Percentiles rank a stretch among this genome's conserved stretches.
These are phyloP conservation scores for Scytalidium lignicola DNA, from an alignment of 2,329 filamentous ascomycete genomes.

Conservation along the genomic window DNA sequence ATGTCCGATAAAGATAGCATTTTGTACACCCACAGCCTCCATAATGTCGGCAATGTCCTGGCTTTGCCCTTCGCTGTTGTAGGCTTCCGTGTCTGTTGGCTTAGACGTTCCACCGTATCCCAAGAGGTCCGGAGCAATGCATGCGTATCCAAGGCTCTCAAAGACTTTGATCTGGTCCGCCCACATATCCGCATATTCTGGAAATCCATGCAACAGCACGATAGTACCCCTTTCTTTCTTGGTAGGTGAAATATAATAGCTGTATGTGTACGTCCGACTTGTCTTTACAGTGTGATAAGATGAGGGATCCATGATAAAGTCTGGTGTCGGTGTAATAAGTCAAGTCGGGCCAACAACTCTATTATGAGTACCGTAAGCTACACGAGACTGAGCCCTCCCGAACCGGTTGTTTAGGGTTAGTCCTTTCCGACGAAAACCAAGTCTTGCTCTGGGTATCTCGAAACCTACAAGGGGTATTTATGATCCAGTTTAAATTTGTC, in stretches of 20 bases:
- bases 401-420: too few relatives aligned
- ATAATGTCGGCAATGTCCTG: constrained; percentile 37
- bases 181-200: constrained; percentile 39
- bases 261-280: too few relatives aligned
- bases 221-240: constrained; percentile 25
- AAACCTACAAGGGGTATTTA: too few relatives aligned
- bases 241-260: neutral
- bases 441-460: too few relatives aligned
- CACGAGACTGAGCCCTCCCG: too few relatives aligned
- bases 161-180: constrained; percentile 2
- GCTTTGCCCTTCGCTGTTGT: constrained; percentile 32
- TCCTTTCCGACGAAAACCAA: too few relatives aligned
- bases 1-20: constrained; percentile 40
- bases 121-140: constrained; percentile 36
- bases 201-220: constrained; percentile 43
- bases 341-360: too few relatives aligned
- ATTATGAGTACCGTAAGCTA: too few relatives aligned
- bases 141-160: constrained; percentile 25
- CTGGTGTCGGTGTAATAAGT: too few relatives aligned
- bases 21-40: constrained; percentile 29
- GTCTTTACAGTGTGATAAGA: too few relatives aligned
- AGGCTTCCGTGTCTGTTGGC: constrained; percentile 21
- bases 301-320: too few relatives aligned
- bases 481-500: too few relatives aligned
- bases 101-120: constrained; percentile 32